phyloP scores from a whole-genome alignment of 371 early-diverging fungal genomes.

The Paramicrosporidium saccamoebae region DNA sequence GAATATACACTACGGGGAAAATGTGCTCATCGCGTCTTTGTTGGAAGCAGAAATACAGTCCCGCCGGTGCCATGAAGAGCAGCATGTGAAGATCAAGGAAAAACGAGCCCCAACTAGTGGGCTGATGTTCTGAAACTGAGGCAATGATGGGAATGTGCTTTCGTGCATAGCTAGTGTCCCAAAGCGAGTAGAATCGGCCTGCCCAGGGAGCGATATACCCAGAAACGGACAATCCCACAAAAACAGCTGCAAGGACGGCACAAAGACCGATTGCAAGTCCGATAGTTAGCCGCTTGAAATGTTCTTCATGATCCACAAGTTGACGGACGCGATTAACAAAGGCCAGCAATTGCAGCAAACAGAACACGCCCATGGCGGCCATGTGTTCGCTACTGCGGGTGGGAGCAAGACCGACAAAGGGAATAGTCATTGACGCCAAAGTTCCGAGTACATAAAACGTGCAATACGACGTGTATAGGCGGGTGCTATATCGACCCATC shows the following conservation, averaged over 20 bases:
- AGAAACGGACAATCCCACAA: slow-evolving; percentile 25
- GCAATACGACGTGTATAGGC: slow-evolving; percentile 78
- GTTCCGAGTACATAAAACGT: slow-evolving; percentile 88
- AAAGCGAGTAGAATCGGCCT: slow-evolving; percentile 91
- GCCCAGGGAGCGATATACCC: slow-evolving; percentile 90
- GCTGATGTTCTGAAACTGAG: slow-evolving; percentile 95
- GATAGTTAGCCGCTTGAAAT: slow-evolving; percentile 39
- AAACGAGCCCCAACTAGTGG: slow-evolving; percentile 93
- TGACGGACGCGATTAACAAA: slow-evolving; percentile 45
- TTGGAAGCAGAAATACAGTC: slow-evolving; percentile 77
- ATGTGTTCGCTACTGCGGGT: slow-evolving; percentile 88
- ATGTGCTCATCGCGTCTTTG: slow-evolving; percentile 72
- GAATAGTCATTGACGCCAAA: slow-evolving; percentile 82
- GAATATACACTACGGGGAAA: slow-evolving; percentile 72
- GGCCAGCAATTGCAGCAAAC: slow-evolving; percentile 40
- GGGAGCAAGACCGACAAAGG: slow-evolving; percentile 94
- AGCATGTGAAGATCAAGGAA: slow-evolving; percentile 88
- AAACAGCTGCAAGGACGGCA: slow-evolving; percentile 10
- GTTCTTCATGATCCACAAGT: slow-evolving; percentile 37
- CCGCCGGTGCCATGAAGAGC: slow-evolving; percentile 77
- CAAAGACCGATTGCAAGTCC: slow-evolving; percentile 11
- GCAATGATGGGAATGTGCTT: slow-evolving; percentile 95
- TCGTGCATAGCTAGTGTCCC: slow-evolving; percentile 94
- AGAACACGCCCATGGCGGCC: slow-evolving; percentile 57
- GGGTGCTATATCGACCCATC: slow-evolving; percentile 79